These are phyloP conservation scores for Paecilomyces variotii DNA, from an alignment of 2,329 filamentous ascomycete genomes.

Conservation along the genomic window DNA sequence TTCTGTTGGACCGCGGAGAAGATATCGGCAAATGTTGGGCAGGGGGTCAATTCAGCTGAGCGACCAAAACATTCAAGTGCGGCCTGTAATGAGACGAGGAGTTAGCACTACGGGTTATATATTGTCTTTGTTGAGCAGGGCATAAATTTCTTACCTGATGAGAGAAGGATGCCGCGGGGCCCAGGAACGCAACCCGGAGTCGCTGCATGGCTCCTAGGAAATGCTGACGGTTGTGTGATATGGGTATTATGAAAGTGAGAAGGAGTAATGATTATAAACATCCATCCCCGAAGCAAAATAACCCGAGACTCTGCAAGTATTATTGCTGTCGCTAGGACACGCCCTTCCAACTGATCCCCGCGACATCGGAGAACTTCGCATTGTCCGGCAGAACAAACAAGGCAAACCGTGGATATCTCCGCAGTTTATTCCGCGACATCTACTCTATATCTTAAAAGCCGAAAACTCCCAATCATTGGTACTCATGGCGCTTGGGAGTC, in stretches of 20 bases:
- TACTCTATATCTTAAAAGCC: neutral
- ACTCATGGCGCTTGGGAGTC: neutral
- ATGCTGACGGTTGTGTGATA: neutral
- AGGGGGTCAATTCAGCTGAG: conserved; percentile 23
- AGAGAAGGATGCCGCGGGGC: conserved; percentile 59
- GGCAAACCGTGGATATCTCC: neutral
- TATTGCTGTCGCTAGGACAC: neutral
- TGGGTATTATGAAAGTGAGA: neutral
- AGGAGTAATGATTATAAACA: neutral
- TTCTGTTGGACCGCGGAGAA: conserved; percentile 69
- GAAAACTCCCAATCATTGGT: neutral
- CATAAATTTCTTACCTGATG: conserved; percentile 49
- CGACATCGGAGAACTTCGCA: neutral
- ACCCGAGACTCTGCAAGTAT: neutral
- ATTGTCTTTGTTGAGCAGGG: neutral
- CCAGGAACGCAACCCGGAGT: conserved; percentile 48
- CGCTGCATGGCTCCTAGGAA: conserved; percentile 12
- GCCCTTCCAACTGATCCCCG: neutral
- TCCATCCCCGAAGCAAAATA: neutral
- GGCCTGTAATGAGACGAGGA: conserved; percentile 35
- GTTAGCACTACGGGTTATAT: neutral
- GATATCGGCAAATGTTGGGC: conserved; percentile 51
- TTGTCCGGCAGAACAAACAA: neutral
- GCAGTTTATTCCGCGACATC: neutral
- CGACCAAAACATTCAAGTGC: conserved; percentile 44